These are phyloP conservation scores for Pythium plurisporium DNA, from an alignment of 352 stramenopile genomes.

Conservation along the genomic window DNA sequence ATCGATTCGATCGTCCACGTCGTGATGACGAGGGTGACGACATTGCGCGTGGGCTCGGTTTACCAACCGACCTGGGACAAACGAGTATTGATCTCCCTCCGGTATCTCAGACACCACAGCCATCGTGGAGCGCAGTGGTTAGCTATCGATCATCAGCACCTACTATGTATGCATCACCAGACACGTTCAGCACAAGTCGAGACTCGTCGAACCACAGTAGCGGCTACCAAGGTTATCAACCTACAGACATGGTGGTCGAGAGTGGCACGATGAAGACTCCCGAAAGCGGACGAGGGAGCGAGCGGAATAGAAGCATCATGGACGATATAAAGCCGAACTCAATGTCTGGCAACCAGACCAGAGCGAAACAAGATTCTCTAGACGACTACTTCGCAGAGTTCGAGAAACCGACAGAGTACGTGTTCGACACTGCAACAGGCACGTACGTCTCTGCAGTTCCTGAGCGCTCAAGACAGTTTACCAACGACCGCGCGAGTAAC, in stretches of 20 bases:
- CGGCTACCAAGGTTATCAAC: background rate
- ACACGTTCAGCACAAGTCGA: background rate
- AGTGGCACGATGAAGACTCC: background rate
- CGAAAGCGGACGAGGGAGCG: slow-evolving; percentile 18
- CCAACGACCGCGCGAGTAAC: background rate
- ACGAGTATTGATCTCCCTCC: background rate
- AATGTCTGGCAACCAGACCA: background rate
- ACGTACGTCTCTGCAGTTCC: slow-evolving; percentile 42
- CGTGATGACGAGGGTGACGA: slow-evolving; percentile 29
- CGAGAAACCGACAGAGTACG: slow-evolving; percentile 71
- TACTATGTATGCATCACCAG: slow-evolving; percentile 1
- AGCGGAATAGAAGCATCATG: slow-evolving; percentile 43
- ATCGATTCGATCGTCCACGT: slow-evolving; percentile 48
- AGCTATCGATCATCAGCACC: background rate
- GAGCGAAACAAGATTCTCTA: slow-evolving; percentile 25
- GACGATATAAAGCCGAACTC: slow-evolving; percentile 35
- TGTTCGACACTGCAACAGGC: slow-evolving; percentile 55
- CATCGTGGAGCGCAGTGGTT: slow-evolving; percentile 15
- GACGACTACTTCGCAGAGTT: slow-evolving; percentile 78
- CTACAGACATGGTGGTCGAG: background rate
- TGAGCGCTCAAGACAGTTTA: background rate
- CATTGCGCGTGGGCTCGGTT: slow-evolving; percentile 1
- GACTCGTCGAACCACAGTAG: background rate
- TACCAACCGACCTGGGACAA: background rate
- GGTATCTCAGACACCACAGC: background rate